These are phyloP conservation scores for Lactuca sativa DNA, from an alignment of 129 eudicot species.

Conservation along the genomic window DNA sequence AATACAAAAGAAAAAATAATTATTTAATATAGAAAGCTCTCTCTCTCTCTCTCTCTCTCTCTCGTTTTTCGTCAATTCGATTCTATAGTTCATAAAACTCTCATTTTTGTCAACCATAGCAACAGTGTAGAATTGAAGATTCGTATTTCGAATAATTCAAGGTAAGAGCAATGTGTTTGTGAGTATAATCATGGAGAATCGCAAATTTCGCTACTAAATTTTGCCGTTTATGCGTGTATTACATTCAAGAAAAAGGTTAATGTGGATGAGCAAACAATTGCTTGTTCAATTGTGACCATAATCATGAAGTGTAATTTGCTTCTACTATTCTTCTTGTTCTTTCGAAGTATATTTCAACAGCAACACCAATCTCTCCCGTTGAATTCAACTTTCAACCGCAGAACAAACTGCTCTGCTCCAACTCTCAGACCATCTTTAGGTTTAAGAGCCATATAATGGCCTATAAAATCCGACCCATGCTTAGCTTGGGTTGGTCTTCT, in stretches of 20 bases:
- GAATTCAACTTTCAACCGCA: constrained; percentile 17
- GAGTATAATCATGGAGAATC: constrained; percentile 17
- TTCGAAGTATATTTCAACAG: constrained; percentile 43
- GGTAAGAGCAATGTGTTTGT: neutral
- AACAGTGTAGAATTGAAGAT: constrained; percentile 9
- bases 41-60: too few species aligned
- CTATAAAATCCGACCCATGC: constrained; percentile 75
- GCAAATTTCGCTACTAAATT: constrained; percentile 24
- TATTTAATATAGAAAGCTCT: too few species aligned
- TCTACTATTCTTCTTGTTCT: constrained; percentile 29
- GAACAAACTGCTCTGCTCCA: constrained; percentile 64
- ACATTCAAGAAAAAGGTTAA: constrained; percentile 13
- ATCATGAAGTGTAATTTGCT: constrained; percentile 36
- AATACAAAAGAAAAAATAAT: too few species aligned
- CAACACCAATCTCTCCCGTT: constrained; percentile 27
- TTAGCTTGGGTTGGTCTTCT: constrained; percentile 59
- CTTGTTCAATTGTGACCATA: constrained; percentile 13
- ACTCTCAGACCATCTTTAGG: constrained; percentile 77
- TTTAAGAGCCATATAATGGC: constrained; percentile 74
- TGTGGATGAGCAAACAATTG: constrained; percentile 10
- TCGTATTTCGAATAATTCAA: neutral
- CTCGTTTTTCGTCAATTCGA: too few species aligned
- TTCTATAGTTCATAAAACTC: neutral
- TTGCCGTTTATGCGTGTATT: constrained; percentile 7
- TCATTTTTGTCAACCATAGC: constrained; percentile 41